These are phyloP conservation scores for Nymphaea colorata DNA, from an alignment of 164 flowering plant genomes.

Conservation along the genomic window DNA sequence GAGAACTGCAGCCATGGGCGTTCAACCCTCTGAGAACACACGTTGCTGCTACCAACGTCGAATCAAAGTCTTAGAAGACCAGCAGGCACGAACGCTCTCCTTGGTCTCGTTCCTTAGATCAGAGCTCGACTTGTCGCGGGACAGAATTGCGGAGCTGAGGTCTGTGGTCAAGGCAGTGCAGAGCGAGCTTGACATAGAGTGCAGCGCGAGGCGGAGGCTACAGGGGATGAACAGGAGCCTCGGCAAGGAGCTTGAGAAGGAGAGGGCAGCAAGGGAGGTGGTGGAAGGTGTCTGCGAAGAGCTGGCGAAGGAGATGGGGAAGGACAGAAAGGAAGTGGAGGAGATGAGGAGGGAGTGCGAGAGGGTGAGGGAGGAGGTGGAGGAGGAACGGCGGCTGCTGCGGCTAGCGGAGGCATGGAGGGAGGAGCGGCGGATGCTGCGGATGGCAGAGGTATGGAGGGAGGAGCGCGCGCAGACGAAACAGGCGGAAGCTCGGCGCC, in stretches of 20 bases:
- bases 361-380: conserved; percentile 4
- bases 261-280: conserved; percentile 7
- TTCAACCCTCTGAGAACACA: not conserved
- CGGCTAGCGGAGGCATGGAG: conserved; percentile 12
- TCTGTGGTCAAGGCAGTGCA: not conserved
- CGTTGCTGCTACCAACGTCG: not conserved
- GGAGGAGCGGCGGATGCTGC: conserved; percentile 13
- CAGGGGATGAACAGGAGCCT: conserved; percentile 7
- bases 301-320: not conserved
- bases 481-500: conserved; percentile 3
- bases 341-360: conserved; percentile 12
- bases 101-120: conserved; percentile 2
- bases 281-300: conserved; percentile 1
- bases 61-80: not conserved
- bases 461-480: conserved; percentile 14
- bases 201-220: conserved; percentile 6
- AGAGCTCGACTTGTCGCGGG: conserved; percentile 11
- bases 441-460: conserved; percentile 12
- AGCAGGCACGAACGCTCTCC: not conserved
- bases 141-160: conserved; percentile 7
- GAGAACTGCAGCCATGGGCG: not conserved
- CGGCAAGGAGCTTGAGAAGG: conserved; percentile 6
- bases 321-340: conserved; percentile 6
- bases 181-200: conserved; percentile 7
- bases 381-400: conserved; percentile 9